Base-by-base conservation (phyloP, 805 yeast species). In the Yarrowia osloensis region DNA sequence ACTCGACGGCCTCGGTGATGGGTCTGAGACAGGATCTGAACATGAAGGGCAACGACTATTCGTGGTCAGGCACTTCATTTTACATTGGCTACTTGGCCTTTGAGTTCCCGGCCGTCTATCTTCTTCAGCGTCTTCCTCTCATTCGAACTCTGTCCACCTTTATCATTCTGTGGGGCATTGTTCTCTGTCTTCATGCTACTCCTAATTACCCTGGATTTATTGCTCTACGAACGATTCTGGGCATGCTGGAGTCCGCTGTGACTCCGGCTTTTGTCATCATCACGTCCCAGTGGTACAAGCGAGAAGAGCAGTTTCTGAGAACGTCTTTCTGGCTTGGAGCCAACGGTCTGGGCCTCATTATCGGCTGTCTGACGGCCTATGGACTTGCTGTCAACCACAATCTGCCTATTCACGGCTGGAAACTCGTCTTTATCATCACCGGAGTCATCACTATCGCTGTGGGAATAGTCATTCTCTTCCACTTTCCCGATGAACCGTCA, bases 241-340 rank as follows among this genome's bases (percentile, higher is more conserved):
- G 55, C 26, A 50, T 49, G 54, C 54, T 49, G 4, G 54, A 49
- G 54, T 49, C 54, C 1, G 54, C 54, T 4, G 54, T 49, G 3
- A 49, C 54, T 12, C 54, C 54, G 0, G 54, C 54, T 12, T 49
- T 49, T 49, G 54, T 49, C 37, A 49, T 49, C 24, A 49, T 49
- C 35, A 49, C 54, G 2, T n/a, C 54, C n/a, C 54, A 49, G n/a
- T 49, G 54, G 54, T 49, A 49, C 54, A 49, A 49, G 37, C 5
- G 54, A 49, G 54, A 49, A 19, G 54, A 49, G 28, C 55, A 50
- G 55, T 50, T 50, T 50, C 39, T 50, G 15, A n/a, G 55, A 12
- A 50, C 55, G 13, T 21, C 39, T 3, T 19, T 50, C 55, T 50
- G 55, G 55, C 55, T 50, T 7, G 55, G 55, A 50, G 26, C 55